Evolutionary conservation across 2,329 filamentous ascomycete genomes (phyloP).

Genomic region (Aspergillus phoenicis): DNA sequence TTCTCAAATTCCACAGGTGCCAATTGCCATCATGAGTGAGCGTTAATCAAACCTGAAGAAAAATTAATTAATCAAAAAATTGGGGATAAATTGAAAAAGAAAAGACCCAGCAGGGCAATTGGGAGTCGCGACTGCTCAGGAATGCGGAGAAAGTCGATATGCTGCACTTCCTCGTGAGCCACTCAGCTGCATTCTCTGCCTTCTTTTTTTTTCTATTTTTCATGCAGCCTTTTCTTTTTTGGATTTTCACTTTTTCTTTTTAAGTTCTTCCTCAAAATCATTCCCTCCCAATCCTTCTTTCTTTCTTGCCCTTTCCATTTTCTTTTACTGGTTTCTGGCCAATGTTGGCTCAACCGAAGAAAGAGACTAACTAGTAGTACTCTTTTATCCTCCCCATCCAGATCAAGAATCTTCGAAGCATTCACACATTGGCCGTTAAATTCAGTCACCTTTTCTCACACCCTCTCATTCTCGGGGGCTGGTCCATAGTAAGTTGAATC

Average conservation of each 20-base stretch:
- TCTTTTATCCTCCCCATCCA: not conserved
- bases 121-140: slow-evolving; percentile 7
- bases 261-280: no score
- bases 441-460: not conserved
- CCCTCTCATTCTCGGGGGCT: slow-evolving; percentile 7
- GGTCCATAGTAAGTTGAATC: slow-evolving; percentile 8
- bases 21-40: not conserved
- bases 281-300: not conserved
- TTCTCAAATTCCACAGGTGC: not conserved
- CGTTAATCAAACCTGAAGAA: not conserved
- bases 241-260: not conserved
- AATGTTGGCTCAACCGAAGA: not conserved
- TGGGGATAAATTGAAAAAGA: not conserved
- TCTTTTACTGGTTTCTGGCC: not conserved
- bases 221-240: not conserved
- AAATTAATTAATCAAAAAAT: not conserved
- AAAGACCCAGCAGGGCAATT: not conserved
- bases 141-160: slow-evolving; percentile 13
- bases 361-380: not conserved
- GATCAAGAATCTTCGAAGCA: not conserved
- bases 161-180: slow-evolving; percentile 6
- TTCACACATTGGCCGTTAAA: not conserved
- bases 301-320: not conserved
- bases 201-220: not conserved
- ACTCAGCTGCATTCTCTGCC: not conserved